Evolutionary conservation across 495 filamentous ascomycete genomes (phyloP), one percentile per base, ranked within the genome.

Genomic region (Tetracladium marchalianum): DNA sequence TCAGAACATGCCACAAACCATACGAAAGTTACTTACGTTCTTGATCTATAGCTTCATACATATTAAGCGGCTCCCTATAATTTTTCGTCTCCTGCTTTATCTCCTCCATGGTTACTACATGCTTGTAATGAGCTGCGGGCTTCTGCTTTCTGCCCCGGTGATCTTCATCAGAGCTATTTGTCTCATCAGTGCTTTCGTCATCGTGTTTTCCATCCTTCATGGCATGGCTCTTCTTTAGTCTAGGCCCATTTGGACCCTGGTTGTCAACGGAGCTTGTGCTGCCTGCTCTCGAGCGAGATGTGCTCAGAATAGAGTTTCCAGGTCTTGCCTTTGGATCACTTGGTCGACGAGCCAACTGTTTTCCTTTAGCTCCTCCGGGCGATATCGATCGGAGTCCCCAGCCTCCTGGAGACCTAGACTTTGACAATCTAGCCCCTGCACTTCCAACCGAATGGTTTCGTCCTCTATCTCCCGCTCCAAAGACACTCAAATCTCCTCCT

Each of bases 161-260:
- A 41, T 74, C 59, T 7, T 68, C 77, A 46, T 74, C 73, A 13
- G 74, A 70, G 11, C 66, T 67, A 41, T 39, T 64, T 42, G 65
- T 68, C n/a, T 74, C 70, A 38, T 77, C 75, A 47, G 71, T 76
- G 41, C 66, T 72, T 31, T 75, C 74, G 33, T 71, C 72, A 13
- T 68, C 59, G 43, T 80, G 62, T 34, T 80, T 82, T 13, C 76
- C 77, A 49, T 85, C 82, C 40, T 68, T 68, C 37, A 67, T 59
- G 11, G 77, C 66, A 42, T 85, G 78, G 55, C 90, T 86, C 59
- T 87, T 90, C 44, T 79, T 72, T 47, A 94, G 61, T 38, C 87
- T 75, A 43, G 50, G 24, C 41, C 62, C 63, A 19, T 67, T 63
- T 15, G 60, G 32, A 52, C 48, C 47, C 62, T 50, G 70, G 22